A percentile compares a stretch with the other conserved stretches of the same genome.
These are phyloP conservation scores for Cyclotella baltica DNA, from an alignment of 108 stramenopile genomes.

Conservation along the genomic window DNA sequence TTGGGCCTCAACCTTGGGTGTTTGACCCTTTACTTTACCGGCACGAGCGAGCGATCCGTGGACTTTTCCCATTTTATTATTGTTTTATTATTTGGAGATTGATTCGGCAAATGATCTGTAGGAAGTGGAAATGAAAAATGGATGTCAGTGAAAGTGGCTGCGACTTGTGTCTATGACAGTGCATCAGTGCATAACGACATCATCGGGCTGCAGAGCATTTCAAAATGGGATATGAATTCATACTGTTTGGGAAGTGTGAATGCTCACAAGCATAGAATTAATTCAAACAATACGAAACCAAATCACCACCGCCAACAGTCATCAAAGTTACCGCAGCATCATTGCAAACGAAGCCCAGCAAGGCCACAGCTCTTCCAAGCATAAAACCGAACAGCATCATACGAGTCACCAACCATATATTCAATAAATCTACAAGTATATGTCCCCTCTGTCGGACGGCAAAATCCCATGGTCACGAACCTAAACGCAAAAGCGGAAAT, in stretches of 20 bases:
- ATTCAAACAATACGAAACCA: no score
- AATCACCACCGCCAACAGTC: no score
- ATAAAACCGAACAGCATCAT: background rate
- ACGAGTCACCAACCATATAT: background rate
- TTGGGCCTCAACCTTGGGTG: conserved; percentile 97
- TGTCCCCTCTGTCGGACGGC: background rate
- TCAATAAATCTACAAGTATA: background rate
- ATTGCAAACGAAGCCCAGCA: background rate
- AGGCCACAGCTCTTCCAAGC: background rate
- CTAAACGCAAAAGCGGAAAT: background rate
- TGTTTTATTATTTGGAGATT: background rate
- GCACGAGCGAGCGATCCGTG: conserved; percentile 99
- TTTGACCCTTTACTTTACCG: conserved; percentile 99
- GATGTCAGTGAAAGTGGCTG: background rate
- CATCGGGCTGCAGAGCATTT: no score
- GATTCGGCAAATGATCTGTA: background rate
- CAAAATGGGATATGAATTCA: no score
- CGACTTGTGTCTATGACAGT: no score
- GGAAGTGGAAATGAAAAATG: background rate
- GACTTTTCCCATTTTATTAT: conserved; percentile 95
- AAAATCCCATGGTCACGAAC: conserved; percentile 11
- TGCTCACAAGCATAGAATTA: no score
- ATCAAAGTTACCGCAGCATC: background rate
- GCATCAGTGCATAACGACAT: no score
- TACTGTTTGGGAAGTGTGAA: no score